A percentile compares a stretch with the other conserved stretches of the same genome.
phyloP scores from a whole-genome alignment of 768 basidiomycete genomes.

The Tricholoma terreum region DNA sequence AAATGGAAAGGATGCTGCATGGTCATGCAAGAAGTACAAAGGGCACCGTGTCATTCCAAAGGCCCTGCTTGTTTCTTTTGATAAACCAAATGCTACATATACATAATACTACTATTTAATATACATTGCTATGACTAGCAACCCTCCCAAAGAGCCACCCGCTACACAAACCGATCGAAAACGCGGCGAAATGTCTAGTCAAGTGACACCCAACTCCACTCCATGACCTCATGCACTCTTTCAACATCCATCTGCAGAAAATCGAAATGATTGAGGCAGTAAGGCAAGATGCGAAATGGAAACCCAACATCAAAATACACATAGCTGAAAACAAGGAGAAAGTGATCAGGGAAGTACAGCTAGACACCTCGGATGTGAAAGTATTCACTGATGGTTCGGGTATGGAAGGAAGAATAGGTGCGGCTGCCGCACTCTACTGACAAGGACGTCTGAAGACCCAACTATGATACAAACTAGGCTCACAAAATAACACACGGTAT shows the following conservation, averaged over 20 bases:
- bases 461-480: slow-evolving; percentile 16
- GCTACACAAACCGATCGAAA: not conserved
- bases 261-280: not conserved
- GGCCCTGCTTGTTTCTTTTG: no score
- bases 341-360: not conserved
- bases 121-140: not conserved
- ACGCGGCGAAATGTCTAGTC: not conserved
- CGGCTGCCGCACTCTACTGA: slow-evolving; percentile 11
- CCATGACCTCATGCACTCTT: not conserved
- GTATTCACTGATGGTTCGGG: slow-evolving; percentile 15
- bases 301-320: no score
- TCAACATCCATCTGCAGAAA: not conserved
- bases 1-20: no score
- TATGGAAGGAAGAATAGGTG: slow-evolving; percentile 5
- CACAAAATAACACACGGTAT: no score
- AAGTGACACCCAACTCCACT: not conserved
- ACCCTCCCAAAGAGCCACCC: not conserved
- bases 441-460: not conserved
- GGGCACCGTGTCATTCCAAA: no score
- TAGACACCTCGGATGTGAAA: not conserved
- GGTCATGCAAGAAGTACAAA: no score
- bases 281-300: not conserved
- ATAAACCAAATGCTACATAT: no score
- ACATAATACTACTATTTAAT: no score
- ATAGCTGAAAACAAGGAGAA: no score